phyloP scores from a whole-genome alignment of 2,329 filamentous ascomycete genomes.

The Fusarium tanahbumbuense region DNA sequence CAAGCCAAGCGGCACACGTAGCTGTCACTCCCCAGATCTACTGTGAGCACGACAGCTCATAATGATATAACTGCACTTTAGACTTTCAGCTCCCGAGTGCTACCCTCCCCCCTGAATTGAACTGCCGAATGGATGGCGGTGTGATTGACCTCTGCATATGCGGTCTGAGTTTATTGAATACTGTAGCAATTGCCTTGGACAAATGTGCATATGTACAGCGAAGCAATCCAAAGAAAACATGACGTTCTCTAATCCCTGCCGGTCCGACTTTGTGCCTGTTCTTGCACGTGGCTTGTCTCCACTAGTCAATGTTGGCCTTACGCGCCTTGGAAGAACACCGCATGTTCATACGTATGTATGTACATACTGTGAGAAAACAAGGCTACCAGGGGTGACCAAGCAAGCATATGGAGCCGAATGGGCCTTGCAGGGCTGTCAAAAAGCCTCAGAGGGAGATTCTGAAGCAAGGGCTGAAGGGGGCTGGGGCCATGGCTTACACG shows the following conservation, averaged over 20 bases:
- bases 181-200: not conserved
- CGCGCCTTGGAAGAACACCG: conserved; percentile 1
- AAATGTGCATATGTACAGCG: conserved; percentile 20
- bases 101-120: conserved; percentile 15
- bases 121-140: conserved; percentile 23
- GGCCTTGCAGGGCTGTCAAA: conserved; percentile 6
- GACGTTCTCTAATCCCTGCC: conserved; percentile 21
- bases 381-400: not conserved
- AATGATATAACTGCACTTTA: not conserved
- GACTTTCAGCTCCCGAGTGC: conserved; percentile 5
- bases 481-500: conserved; percentile 4
- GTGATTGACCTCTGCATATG: conserved; percentile 14
- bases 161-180: conserved; percentile 9
- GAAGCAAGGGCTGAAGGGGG: conserved; percentile 24
- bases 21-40: conserved; percentile 3
- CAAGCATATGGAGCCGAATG: conserved; percentile 11
- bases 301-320: conserved; percentile 6
- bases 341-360: conserved; percentile 5
- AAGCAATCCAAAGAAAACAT: conserved; percentile 4
- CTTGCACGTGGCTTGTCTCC: conserved; percentile 27
- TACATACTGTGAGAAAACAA: not conserved
- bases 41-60: conserved; percentile 1
- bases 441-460: conserved; percentile 9
- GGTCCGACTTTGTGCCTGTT: conserved; percentile 30
- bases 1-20: conserved; percentile 8